phyloP scores from a whole-genome alignment of 495 filamentous ascomycete species.

The Neurospora sp. region DNA sequence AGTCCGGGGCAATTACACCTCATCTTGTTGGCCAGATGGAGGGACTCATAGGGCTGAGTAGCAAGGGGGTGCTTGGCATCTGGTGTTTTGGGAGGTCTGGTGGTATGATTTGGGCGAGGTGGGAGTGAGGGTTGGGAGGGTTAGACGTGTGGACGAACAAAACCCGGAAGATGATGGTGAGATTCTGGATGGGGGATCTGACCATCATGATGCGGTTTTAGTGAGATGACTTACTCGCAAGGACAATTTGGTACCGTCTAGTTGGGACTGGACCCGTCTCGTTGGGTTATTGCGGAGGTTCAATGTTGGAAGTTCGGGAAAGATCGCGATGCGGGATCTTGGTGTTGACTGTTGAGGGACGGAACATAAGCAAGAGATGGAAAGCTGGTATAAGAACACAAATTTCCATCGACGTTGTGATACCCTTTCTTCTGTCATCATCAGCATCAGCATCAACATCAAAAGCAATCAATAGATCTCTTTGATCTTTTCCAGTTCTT shows the following conservation, averaged over 20 bases:
- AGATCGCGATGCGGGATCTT: background rate
- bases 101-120: conserved; percentile 5
- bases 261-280: background rate
- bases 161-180: background rate
- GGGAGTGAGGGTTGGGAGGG: background rate
- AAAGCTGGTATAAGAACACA: conserved; percentile 6
- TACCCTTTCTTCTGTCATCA: background rate
- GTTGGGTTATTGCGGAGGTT: background rate
- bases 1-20: background rate
- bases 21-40: background rate
- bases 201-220: background rate
- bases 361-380: background rate
- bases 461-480: conserved; percentile 1
- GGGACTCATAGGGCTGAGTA: background rate
- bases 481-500: background rate
- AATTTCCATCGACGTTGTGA: background rate
- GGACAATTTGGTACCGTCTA: background rate
- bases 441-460: conserved; percentile 3
- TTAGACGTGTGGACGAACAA: background rate
- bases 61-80: conserved; percentile 3
- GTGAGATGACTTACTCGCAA: background rate
- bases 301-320: background rate
- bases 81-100: conserved; percentile 7
- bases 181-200: conserved; percentile 1
- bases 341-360: background rate